phyloP scores from a whole-genome alignment of 2,329 filamentous ascomycete species.

The Colletotrichum viniferum region DNA sequence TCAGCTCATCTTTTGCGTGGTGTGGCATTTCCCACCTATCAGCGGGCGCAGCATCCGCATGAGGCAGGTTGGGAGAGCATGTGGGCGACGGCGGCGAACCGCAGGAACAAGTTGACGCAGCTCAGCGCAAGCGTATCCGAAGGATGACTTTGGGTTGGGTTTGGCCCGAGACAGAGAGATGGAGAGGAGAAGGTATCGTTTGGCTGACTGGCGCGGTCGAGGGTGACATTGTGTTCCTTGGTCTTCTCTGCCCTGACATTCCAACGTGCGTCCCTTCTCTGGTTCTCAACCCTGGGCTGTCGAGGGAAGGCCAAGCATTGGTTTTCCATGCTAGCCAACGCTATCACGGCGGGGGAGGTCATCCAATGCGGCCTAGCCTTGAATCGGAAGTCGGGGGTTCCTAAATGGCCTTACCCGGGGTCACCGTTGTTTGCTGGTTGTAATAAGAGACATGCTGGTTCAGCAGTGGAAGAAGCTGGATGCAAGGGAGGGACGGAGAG shows the following conservation, averaged over 20 bases:
- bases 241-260: not conserved
- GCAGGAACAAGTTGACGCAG: conserved; percentile 7
- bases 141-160: not conserved
- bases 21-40: conserved; percentile 30
- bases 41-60: conserved; percentile 27
- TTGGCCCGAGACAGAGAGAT: not conserved
- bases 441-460: not conserved
- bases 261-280: not conserved
- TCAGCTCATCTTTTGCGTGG: conserved; percentile 9
- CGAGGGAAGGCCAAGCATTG: not conserved
- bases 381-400: not conserved
- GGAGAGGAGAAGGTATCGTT: not conserved
- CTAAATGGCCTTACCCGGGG: not conserved
- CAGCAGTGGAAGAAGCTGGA: not conserved
- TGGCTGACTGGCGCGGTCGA: not conserved
- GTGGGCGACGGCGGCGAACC: conserved; percentile 12
- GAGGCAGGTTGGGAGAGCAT: conserved; percentile 28
- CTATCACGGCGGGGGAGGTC: conserved; percentile 5
- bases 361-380: conserved; percentile 8
- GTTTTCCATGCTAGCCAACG: not conserved
- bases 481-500: not conserved
- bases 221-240: not conserved
- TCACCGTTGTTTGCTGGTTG: not conserved
- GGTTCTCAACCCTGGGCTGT: not conserved
- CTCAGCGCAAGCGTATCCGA: not conserved